Conservation (phyloP, 495 filamentous ascomycete species). For the Talaromyces liani region DNA sequence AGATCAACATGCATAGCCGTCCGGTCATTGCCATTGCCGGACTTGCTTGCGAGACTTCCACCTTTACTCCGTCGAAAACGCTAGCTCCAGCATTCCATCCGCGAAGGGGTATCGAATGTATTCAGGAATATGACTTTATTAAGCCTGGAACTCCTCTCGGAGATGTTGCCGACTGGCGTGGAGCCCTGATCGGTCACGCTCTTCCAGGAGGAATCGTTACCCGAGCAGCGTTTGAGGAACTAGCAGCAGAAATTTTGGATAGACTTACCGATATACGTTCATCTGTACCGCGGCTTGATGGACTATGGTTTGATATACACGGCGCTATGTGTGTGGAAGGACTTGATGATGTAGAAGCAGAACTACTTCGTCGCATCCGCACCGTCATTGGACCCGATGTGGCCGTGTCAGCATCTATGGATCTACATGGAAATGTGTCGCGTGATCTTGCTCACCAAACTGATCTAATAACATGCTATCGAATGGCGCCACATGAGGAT, state of each 20-base stretch:
- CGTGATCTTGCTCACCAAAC: constrained; percentile 39
- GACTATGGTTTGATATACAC: constrained; percentile 53
- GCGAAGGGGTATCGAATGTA: constrained; percentile 34
- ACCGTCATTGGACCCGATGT: constrained; percentile 38
- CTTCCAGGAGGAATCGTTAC: constrained; percentile 47
- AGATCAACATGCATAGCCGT: constrained; percentile 10
- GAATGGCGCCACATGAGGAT: constrained; percentile 49
- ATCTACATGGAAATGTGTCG: constrained; percentile 52
- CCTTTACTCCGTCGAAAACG: constrained; percentile 46
- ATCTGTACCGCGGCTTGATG: constrained; percentile 26
- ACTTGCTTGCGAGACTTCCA: constrained; percentile 50
- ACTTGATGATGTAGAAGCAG: constrained; percentile 42
- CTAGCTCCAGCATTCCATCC: constrained; percentile 46
- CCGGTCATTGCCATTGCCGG: constrained; percentile 49
- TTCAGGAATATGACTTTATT: constrained; percentile 41
- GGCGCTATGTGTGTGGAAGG: constrained; percentile 52
- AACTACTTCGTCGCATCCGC: constrained; percentile 43
- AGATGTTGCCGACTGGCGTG: constrained; percentile 38
- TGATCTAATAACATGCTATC: constrained; percentile 50
- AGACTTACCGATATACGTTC: constrained; percentile 29
- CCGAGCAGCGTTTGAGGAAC: constrained; percentile 37
- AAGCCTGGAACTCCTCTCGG: constrained; percentile 33
- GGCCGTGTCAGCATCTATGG: constrained; percentile 49
- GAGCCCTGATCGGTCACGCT: constrained; percentile 47
- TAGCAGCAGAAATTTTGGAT: constrained; percentile 39